These are phyloP conservation scores for Serendipita vermifera DNA, from an alignment of 768 basidiomycete species.

Conservation along the genomic window DNA sequence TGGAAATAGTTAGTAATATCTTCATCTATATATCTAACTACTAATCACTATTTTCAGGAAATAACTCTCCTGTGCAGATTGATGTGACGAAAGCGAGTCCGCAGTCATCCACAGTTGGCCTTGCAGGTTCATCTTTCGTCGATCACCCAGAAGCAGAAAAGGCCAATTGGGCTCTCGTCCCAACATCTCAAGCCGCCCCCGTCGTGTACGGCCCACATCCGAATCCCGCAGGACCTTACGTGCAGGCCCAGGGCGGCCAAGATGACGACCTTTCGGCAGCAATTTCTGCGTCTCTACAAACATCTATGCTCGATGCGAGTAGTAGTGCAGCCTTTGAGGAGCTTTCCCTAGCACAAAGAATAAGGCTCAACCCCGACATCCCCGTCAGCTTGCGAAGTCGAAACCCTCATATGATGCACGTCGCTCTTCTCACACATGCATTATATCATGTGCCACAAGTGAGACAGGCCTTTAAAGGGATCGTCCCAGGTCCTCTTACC, in stretches of 20 bases:
- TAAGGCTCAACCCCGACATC: neutral
- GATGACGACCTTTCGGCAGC: conserved; percentile 1
- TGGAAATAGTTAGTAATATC: neutral
- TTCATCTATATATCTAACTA: neutral
- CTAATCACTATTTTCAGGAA: neutral
- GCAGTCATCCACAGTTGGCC: neutral
- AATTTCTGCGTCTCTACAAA: conserved; percentile 1
- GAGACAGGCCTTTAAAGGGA: neutral
- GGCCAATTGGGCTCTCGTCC: neutral
- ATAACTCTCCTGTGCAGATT: neutral
- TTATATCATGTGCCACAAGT: conserved; percentile 7
- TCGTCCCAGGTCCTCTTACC: neutral
- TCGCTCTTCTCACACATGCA: neutral
- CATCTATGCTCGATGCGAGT: conserved; percentile 2
- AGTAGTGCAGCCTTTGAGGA: neutral
- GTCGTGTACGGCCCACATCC: neutral
- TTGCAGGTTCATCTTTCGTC: neutral
- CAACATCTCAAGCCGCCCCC: neutral
- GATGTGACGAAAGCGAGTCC: neutral
- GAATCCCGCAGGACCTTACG: neutral
- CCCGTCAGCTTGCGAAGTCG: neutral
- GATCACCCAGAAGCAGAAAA: neutral
- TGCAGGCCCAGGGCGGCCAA: neutral
- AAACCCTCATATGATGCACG: neutral
- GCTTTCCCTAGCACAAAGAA: neutral